Evolutionary conservation across 352 stramenopile species (phyloP), one percentile per base, ranked within the genome.

Genomic region (Elongisporangium undulatum): DNA sequence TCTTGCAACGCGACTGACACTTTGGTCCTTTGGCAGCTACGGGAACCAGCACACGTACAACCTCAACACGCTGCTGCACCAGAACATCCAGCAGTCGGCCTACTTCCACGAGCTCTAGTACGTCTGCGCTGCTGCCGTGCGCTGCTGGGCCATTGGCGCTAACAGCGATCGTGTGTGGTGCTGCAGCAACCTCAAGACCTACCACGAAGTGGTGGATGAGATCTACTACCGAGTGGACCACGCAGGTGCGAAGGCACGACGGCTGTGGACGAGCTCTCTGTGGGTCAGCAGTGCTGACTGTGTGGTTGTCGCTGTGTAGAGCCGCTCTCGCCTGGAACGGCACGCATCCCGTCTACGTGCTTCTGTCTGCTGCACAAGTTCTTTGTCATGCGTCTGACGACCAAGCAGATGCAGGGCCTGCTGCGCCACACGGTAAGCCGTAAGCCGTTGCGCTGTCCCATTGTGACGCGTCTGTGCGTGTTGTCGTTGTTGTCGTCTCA

Each of bases 361-460:
- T 99, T 99, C 76, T 99, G 97, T 68, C 71, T 99, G 49, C 74
- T 99, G 53, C 84, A 99, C 54, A 98, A 98, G 68, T 95, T 98
- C 50, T 98, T 98, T 60, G 92, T 96, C 15, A 96, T 99, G 72
- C 90, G 96, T 1, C 83, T 98, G 52, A 98, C 96, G 10, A 77
- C 90, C 58, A 97, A 97, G 64, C 97, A 99, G 76, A 98, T 99
- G 92, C 85, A 93, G 50, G 82, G 95, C 0, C 69, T 99, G 56
- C 79, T 99, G 58, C 85, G 97, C 29, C 89, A 96, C 73, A 81
- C 66, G 67, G 85, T 94, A 61, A 56, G 63, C 50, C 23, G 57
- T 17, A 49, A 26, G 23, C 5, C 29, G 24, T 52, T 51, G 34
- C 41, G 24, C 29, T 58, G 22, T 15, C 15, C 48, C 15, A 9